Percentiles rank a stretch among this genome's conserved stretches.
These are phyloP conservation scores for Coriolopsis trogii DNA, from an alignment of 1,284 basidiomycete genomes.

Conservation along the genomic window DNA sequence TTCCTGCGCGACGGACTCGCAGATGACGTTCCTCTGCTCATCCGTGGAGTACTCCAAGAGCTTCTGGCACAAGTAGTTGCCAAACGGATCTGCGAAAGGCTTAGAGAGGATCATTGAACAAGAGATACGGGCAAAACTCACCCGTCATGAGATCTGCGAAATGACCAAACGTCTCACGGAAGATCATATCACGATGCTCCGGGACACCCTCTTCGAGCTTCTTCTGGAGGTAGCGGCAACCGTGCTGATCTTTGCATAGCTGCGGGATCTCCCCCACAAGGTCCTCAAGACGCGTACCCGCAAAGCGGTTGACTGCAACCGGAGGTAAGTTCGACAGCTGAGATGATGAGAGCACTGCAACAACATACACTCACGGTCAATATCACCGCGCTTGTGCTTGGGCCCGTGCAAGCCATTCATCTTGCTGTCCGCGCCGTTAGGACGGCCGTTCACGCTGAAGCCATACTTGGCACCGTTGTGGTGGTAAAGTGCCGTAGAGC, in stretches of 20 bases:
- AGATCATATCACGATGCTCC: constrained; percentile 98
- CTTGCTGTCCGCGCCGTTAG: constrained; percentile 60
- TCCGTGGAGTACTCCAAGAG: constrained; percentile 97
- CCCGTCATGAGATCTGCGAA: constrained; percentile 99
- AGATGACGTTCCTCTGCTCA: constrained; percentile 96
- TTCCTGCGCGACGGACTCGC: constrained; percentile 96
- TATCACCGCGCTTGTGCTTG: constrained; percentile 92
- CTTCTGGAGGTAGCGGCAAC: constrained; percentile 98
- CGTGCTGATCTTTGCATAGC: constrained; percentile 98
- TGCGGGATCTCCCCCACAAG: constrained; percentile 92
- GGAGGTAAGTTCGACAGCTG: constrained; percentile 7
- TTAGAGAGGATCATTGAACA: not conserved
- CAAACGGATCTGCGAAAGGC: constrained; percentile 84
- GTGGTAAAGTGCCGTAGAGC: constrained; percentile 81
- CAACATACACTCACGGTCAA: constrained; percentile 81
- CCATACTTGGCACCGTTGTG: constrained; percentile 80
- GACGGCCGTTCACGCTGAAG: constrained; percentile 58
- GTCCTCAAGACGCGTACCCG: constrained; percentile 94
- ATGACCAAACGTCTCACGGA: constrained; percentile 96
- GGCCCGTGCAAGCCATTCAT: constrained; percentile 89
- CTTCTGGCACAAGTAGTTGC: constrained; percentile 99
- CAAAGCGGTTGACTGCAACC: constrained; percentile 85
- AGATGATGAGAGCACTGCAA: not conserved
- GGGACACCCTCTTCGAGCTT: constrained; percentile 96
- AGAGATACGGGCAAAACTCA: constrained; percentile 36